These are phyloP conservation scores for Coffea humblotiana DNA, from an alignment of 305 asterid species.

Conservation along the genomic window DNA sequence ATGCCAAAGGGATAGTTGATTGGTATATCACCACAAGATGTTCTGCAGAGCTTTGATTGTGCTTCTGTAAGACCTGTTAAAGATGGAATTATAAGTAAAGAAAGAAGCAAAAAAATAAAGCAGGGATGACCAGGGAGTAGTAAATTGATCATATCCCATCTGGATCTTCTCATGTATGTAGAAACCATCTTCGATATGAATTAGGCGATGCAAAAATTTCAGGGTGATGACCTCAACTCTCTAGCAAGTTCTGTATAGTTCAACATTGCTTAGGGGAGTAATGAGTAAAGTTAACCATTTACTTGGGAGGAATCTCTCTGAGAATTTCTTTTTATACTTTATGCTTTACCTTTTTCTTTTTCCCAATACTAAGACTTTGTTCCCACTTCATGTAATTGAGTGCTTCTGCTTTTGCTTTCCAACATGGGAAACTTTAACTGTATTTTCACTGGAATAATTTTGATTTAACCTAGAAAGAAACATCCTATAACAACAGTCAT, in stretches of 20 bases:
- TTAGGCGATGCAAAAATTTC: not conserved
- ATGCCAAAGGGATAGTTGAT: constrained; percentile 81
- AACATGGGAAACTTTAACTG: not conserved
- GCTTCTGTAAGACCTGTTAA: constrained; percentile 30
- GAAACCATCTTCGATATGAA: constrained; percentile 5
- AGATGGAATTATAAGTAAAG: constrained; percentile 21
- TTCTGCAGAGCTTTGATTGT: constrained; percentile 56
- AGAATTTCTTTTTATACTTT: constrained; percentile 8
- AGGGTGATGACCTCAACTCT: not conserved
- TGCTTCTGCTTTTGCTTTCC: constrained; percentile 10
- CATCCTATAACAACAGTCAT: not conserved
- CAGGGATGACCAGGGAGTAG: constrained; percentile 2
- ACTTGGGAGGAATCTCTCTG: constrained; percentile 6
- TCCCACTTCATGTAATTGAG: constrained; percentile 10
- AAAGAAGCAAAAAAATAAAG: constrained; percentile 12
- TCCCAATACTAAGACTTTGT: constrained; percentile 10
- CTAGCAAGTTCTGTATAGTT: constrained; percentile 16
- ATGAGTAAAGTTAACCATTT: not conserved
- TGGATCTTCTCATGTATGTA: constrained; percentile 7
- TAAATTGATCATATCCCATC: constrained; percentile 5
- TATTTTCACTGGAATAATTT: not conserved
- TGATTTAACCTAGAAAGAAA: not conserved
- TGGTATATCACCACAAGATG: constrained; percentile 67
- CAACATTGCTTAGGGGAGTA: not conserved
- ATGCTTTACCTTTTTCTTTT: constrained; percentile 19